Percentiles rank a stretch among this genome's conserved stretches.
Conservation (phyloP, 305 asterid genomes). For the Monarda citriodora region DNA sequence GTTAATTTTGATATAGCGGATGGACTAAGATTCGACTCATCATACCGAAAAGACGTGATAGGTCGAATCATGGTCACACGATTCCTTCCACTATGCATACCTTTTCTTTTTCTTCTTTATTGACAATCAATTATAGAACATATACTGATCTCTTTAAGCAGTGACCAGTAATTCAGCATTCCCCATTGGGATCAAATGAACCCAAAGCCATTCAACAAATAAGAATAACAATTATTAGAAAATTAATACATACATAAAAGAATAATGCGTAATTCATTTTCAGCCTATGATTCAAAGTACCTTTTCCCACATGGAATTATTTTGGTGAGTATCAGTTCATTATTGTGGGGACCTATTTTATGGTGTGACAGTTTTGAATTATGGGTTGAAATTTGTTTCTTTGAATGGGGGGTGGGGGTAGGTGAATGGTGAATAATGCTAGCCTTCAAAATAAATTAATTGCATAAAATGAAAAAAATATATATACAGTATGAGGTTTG, state of each 20-base stretch:
- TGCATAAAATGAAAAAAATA: background rate
- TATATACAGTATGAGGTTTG: slow-evolving; percentile 6
- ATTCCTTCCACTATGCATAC: background rate
- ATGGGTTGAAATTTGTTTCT: slow-evolving; percentile 13
- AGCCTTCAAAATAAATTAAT: slow-evolving; percentile 4
- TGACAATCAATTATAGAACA: background rate
- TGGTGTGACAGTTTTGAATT: slow-evolving; percentile 16
- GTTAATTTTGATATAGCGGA: too few species aligned
- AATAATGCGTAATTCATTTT: background rate
- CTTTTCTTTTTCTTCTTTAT: background rate
- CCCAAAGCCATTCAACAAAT: background rate
- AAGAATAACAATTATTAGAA: too few species aligned
- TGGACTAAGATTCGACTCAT: too few species aligned
- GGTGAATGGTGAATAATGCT: slow-evolving; percentile 7
- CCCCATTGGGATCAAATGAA: background rate
- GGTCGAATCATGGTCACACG: background rate
- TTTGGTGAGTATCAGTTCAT: slow-evolving; percentile 7
- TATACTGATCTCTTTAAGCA: slow-evolving; percentile 1
- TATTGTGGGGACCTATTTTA: slow-evolving; percentile 13
- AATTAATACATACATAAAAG: background rate
- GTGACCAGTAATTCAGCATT: background rate
- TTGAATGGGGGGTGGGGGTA: slow-evolving; percentile 16
- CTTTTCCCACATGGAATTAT: slow-evolving; percentile 10
- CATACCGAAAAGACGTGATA: too few species aligned
- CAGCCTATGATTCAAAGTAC: background rate